Conservation (phyloP, 2,329 filamentous ascomycete genomes). For the Bipolaris cookei region DNA sequence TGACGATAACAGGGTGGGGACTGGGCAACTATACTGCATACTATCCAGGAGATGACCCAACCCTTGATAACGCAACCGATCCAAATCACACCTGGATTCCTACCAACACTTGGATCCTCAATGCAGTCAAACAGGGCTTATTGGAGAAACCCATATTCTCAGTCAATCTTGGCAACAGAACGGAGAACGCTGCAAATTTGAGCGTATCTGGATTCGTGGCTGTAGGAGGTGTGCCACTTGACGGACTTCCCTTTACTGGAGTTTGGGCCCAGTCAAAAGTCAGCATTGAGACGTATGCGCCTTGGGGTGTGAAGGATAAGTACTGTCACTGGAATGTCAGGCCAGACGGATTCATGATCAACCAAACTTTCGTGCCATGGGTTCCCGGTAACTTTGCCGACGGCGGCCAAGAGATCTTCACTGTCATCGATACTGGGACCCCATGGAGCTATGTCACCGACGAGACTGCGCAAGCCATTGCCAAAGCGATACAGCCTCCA, state of each 20-base stretch:
- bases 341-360: background rate
- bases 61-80: background rate
- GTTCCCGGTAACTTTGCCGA: background rate
- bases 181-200: background rate
- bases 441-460: background rate
- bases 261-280: background rate
- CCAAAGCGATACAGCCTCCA: background rate
- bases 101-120: background rate
- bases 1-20: slow-evolving; percentile 3
- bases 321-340: background rate
- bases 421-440: background rate
- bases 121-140: slow-evolving; percentile 1
- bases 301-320: background rate
- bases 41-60: background rate
- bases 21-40: background rate
- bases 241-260: background rate
- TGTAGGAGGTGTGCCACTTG: slow-evolving; percentile 1
- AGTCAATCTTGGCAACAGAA: slow-evolving; percentile 1
- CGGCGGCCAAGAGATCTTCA: background rate
- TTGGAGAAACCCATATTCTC: slow-evolving; percentile 3
- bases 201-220: background rate
- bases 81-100: background rate
- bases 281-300: background rate
- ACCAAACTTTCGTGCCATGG: background rate
- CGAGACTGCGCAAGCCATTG: background rate